A percentile compares a stretch with the other conserved stretches of the same genome.
Conservation (phyloP, 1,284 basidiomycete genomes). For the Gastroboletus turbinatus region DNA sequence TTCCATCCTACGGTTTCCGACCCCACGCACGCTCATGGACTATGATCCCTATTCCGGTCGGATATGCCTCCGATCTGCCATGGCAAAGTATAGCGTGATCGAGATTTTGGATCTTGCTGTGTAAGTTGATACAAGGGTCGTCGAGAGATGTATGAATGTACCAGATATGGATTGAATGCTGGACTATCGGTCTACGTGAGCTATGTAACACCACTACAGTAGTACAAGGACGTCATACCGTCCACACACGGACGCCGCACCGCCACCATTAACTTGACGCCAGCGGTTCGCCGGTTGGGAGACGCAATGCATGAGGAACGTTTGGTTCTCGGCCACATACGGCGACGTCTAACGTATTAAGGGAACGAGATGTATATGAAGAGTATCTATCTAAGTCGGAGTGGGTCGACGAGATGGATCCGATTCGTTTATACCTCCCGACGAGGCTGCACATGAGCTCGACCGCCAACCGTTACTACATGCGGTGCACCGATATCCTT, state of each 20-base stretch:
- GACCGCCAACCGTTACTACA: too few relatives aligned
- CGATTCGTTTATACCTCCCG: too few relatives aligned
- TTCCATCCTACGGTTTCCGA: constrained; percentile 6
- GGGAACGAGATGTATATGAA: too few relatives aligned
- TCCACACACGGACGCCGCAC: background rate
- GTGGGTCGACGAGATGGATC: too few relatives aligned
- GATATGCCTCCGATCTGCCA: constrained; percentile 11
- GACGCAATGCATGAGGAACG: too few relatives aligned
- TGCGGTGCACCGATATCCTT: too few relatives aligned
- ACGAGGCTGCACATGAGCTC: too few relatives aligned
- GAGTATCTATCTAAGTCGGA: too few relatives aligned
- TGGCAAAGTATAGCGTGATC: constrained; percentile 3
- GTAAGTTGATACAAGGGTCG: background rate
- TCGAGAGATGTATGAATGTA: background rate
- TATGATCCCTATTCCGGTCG: constrained; percentile 25
- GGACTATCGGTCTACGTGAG: background rate
- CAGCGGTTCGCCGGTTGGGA: too few relatives aligned
- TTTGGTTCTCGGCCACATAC: too few relatives aligned
- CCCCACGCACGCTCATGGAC: constrained; percentile 9
- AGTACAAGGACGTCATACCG: background rate
- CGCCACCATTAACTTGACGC: too few relatives aligned
- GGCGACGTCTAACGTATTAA: too few relatives aligned
- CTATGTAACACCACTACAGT: background rate
- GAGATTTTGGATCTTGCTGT: constrained; percentile 20
- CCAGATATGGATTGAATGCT: background rate